Base-by-base conservation (phyloP, 768 basidiomycete species). In the Termitomyces sp. region DNA sequence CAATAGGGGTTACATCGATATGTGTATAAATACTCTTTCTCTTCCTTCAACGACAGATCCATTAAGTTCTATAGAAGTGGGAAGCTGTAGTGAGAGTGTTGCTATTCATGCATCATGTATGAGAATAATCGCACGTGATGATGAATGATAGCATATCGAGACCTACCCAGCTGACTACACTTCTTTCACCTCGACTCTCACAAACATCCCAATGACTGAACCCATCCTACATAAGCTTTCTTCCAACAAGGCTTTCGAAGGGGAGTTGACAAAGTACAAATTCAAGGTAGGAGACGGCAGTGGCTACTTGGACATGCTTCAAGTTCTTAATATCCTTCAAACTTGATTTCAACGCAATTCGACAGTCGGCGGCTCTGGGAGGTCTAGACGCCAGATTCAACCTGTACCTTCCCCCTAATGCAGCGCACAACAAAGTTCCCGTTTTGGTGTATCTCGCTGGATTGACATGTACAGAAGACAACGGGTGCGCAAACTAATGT, bases 401-500 rank as follows among this genome's bases (percentile, higher is more conserved):
- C 69, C 71, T 98, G 60, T 99, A 91, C 72, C 64, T 98, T 6
- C 96, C 97, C 2, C 73, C 75, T 11, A 78, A 81, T 47, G 79
- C 85, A 23, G 48, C 69, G 15, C 68, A 69, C 9, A 66, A 68
- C 38, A 81, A 85, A 63, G 77, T 82, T 58, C 72, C 85, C 0
- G 73, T 98, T 2, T 73, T 99, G 7, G 78, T 90, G 56, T 99
- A 94, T 70, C 85, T 98, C 46, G 85, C 94, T 11, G 96, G 94
- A 1, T 69, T 96, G 52, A 88, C 87, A 4, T 96, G 94, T 71
- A 94, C 84, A 9, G 94, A 97, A 69, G 94, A 99, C 66, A 98
- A 90, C 50, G 96, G 89, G 91, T 91, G 63, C 51, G 80, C 53
- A 25, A 27, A 18, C 20, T 16, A 32, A 6, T 50, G 35, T 51